Conservation (phyloP, 2,329 filamentous ascomycete genomes). For the Pestalotiopsis sp. region DNA sequence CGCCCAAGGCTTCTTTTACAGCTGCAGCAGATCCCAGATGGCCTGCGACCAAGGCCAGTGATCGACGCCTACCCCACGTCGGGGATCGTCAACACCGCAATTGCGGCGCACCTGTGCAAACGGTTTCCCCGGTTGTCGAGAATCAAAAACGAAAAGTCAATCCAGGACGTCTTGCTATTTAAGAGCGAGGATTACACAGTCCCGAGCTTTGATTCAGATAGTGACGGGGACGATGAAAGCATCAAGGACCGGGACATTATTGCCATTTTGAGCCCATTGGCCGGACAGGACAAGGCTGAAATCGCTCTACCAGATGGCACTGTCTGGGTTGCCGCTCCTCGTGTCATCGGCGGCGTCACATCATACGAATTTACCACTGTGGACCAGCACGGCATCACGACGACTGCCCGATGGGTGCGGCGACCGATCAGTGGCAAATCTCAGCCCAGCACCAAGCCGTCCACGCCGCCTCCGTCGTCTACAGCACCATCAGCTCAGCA, state of each 20-base stretch:
- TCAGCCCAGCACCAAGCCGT: conserved; percentile 22
- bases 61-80: conserved; percentile 75
- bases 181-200: conserved; percentile 68
- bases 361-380: conserved; percentile 68
- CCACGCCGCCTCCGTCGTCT: conserved; percentile 10
- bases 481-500: background rate
- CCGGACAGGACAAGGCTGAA: conserved; percentile 59
- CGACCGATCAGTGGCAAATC: conserved; percentile 36
- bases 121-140: conserved; percentile 67
- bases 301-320: conserved; percentile 68
- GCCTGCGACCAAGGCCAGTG: conserved; percentile 65
- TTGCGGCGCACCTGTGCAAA: conserved; percentile 60
- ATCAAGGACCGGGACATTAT: conserved; percentile 54
- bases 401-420: conserved; percentile 72
- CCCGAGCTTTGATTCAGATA: conserved; percentile 36
- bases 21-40: conserved; percentile 65
- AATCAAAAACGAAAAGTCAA: conserved; percentile 63
- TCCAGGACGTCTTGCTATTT: conserved; percentile 72
- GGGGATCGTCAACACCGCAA: conserved; percentile 56
- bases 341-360: conserved; percentile 44
- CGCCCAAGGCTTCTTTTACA: conserved; percentile 73
- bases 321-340: conserved; percentile 57
- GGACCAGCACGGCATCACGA: conserved; percentile 58
- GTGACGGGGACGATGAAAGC: conserved; percentile 43
- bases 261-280: conserved; percentile 68